A percentile compares a stretch with the other conserved stretches of the same genome.
Conservation (phyloP, 305 asterid species). For the Rubia peregrina region DNA sequence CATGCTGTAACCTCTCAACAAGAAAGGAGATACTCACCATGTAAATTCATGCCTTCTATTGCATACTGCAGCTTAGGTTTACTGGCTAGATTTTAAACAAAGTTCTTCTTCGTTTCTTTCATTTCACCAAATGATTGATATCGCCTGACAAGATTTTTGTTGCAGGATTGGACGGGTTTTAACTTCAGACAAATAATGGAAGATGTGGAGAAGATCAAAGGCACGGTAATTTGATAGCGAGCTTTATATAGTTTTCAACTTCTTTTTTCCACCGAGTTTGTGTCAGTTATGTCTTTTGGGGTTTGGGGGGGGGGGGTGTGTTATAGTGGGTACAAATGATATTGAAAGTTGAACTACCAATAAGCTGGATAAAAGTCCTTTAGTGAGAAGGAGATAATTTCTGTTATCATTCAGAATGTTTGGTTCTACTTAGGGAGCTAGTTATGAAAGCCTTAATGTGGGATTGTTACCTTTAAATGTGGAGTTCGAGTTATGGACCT, state of each 20-base stretch:
- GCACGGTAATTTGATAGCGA: conserved; percentile 63
- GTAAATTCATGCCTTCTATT: neutral
- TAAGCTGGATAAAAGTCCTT: too few species aligned
- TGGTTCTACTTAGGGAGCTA: neutral
- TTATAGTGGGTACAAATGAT: too few species aligned
- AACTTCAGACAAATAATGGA: conserved; percentile 87
- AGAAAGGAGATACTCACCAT: neutral
- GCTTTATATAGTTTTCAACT: conserved; percentile 7
- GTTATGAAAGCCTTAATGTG: neutral
- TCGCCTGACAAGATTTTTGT: conserved; percentile 22
- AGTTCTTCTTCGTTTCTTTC: neutral
- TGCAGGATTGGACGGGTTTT: conserved; percentile 98
- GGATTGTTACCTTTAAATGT: neutral
- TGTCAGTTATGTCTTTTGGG: neutral
- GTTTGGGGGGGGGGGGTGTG: too few species aligned
- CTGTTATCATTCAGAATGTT: too few species aligned
- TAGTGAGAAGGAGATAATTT: too few species aligned
- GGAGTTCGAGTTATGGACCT: neutral
- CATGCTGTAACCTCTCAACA: neutral
- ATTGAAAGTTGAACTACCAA: too few species aligned
- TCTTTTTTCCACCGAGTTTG: neutral
- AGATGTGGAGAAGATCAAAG: conserved; percentile 96
- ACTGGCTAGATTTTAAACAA: neutral
- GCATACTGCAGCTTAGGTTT: neutral
- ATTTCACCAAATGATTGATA: conserved; percentile 9